phyloP scores from a whole-genome alignment of 2,329 filamentous ascomycete species.

The Alternaria brassicae region DNA sequence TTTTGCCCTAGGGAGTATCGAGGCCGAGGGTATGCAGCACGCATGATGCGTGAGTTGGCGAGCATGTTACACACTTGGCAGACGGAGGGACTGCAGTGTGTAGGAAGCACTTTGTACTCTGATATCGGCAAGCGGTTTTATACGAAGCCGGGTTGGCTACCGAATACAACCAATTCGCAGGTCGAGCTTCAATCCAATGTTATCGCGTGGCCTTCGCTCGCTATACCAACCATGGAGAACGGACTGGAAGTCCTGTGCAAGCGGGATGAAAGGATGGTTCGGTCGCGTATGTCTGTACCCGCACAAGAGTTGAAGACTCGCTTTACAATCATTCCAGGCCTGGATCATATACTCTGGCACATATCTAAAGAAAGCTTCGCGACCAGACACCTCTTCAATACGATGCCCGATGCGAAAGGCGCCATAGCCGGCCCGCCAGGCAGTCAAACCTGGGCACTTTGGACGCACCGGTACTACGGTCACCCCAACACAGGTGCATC shows the following conservation, averaged over 20 bases:
- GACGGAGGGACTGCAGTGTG: conserved; percentile 32
- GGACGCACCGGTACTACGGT: conserved; percentile 60
- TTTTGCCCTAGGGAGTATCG: conserved; percentile 71
- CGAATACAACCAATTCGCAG: conserved; percentile 73
- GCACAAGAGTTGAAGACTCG: conserved; percentile 51
- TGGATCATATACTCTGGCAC: conserved; percentile 74
- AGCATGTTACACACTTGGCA: conserved; percentile 60
- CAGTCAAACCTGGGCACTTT: conserved; percentile 70
- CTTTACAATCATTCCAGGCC: conserved; percentile 71
- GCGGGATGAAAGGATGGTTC: conserved; percentile 67
- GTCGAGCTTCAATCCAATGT: conserved; percentile 59
- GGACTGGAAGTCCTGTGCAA: background rate
- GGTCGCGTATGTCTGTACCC: conserved; percentile 54
- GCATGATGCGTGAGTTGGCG: conserved; percentile 75
- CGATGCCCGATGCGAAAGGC: conserved; percentile 66
- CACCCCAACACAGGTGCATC: conserved; percentile 51
- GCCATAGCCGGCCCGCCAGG: conserved; percentile 64
- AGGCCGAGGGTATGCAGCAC: conserved; percentile 74
- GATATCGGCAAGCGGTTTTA: conserved; percentile 86
- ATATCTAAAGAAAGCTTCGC: conserved; percentile 79
- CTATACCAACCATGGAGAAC: background rate
- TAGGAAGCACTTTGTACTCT: conserved; percentile 81
- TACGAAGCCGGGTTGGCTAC: conserved; percentile 73
- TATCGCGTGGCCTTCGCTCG: background rate
- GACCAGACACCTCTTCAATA: conserved; percentile 63